Evolutionary conservation across 2,329 filamentous ascomycete genomes (phyloP).

Genomic region (Sclerotinia borealis): DNA sequence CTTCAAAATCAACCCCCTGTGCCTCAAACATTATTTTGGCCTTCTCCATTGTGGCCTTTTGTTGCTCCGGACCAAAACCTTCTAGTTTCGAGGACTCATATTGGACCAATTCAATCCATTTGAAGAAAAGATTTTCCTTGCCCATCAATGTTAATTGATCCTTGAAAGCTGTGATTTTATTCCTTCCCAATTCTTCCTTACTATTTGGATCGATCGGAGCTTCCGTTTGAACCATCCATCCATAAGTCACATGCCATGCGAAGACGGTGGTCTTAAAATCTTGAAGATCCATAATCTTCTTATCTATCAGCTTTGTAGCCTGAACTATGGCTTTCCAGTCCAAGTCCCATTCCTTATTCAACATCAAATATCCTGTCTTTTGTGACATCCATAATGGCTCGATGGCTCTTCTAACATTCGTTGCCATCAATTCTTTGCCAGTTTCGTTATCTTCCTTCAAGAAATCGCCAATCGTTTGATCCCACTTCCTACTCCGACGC

Average conservation of each 20-base stretch:
- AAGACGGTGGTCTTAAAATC: constrained; percentile 67
- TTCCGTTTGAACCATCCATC: constrained; percentile 66
- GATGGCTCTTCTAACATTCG: constrained; percentile 62
- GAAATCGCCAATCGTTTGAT: constrained; percentile 41
- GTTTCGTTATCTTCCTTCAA: constrained; percentile 39
- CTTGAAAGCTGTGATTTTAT: constrained; percentile 75
- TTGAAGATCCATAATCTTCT: constrained; percentile 52
- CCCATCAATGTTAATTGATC: constrained; percentile 68
- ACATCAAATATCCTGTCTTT: constrained; percentile 84
- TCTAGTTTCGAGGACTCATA: constrained; percentile 75
- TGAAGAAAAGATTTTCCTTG: constrained; percentile 85
- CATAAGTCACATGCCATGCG: constrained; percentile 59
- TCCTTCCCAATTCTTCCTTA: constrained; percentile 57
- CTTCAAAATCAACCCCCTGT: constrained; percentile 75
- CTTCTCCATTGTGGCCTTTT: constrained; percentile 65
- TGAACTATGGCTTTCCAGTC: constrained; percentile 77
- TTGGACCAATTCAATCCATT: constrained; percentile 89
- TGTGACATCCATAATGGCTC: constrained; percentile 57
- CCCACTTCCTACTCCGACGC: constrained; percentile 70
- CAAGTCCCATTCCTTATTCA: constrained; percentile 80
- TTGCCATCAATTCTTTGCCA: constrained; percentile 52
- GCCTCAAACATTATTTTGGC: constrained; percentile 69
- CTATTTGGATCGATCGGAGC: constrained; percentile 41
- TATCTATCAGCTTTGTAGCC: constrained; percentile 64
- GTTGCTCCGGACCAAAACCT: constrained; percentile 69